Percentiles rank a stretch among this genome's conserved stretches.
phyloP scores from a whole-genome alignment of 768 basidiomycete species.

The Pulveroboletus ravenelii region DNA sequence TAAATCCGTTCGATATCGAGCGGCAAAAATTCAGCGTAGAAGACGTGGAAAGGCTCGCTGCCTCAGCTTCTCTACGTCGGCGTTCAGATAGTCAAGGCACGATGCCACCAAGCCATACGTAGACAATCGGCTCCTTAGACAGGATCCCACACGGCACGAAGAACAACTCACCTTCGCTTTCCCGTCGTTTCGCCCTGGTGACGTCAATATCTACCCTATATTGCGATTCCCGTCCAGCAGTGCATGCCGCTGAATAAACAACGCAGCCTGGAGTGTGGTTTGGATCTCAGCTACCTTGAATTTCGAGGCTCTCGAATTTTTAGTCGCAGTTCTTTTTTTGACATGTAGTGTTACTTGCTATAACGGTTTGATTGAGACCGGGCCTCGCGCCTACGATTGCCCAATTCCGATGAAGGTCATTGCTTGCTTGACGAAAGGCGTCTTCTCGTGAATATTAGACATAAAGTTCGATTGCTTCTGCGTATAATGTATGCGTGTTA shows the following conservation, averaged over 20 bases:
- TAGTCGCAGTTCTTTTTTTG: background rate
- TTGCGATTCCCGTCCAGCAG: background rate
- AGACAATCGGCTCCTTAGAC: background rate
- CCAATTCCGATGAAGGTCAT: background rate
- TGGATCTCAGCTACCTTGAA: background rate
- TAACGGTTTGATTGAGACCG: background rate
- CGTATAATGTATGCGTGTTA: no score
- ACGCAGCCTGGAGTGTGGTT: background rate
- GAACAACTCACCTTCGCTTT: background rate
- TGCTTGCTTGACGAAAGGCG: no score
- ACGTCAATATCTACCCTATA: background rate
- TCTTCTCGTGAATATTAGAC: no score
- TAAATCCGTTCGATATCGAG: background rate
- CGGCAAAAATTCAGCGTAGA: slow-evolving; percentile 5
- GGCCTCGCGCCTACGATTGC: no score
- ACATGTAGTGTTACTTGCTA: background rate
- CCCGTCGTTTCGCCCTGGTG: background rate
- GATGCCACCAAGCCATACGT: background rate
- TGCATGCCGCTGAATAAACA: background rate
- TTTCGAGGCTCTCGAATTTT: background rate
- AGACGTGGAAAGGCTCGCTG: slow-evolving; percentile 13
- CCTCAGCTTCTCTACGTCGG: slow-evolving; percentile 7
- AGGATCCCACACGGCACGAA: background rate
- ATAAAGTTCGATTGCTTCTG: no score
- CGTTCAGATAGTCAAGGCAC: background rate